A percentile compares a stretch with the other conserved stretches of the same genome.
Evolutionary conservation across 371 early-diverging fungal species (phyloP).

Genomic region (Rhizopus delemar): DNA sequence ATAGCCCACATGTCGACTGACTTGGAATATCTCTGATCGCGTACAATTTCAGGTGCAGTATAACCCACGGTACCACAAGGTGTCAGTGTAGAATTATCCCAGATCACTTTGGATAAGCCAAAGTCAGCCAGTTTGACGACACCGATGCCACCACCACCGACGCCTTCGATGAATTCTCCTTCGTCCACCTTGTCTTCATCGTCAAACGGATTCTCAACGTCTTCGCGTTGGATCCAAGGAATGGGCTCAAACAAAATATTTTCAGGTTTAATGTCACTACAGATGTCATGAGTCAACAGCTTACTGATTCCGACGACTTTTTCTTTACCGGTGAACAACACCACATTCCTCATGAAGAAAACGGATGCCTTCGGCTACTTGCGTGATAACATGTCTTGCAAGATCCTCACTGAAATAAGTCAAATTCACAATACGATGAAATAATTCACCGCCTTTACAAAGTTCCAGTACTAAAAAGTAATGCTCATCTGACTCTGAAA

Average conservation of each 20-base stretch:
- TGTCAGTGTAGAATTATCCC: slow-evolving; percentile 69
- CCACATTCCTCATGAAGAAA: slow-evolving; percentile 89
- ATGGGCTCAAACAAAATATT: slow-evolving; percentile 76
- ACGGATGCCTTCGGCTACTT: slow-evolving; percentile 87
- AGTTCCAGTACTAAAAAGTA: slow-evolving; percentile 86
- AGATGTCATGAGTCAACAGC: slow-evolving; percentile 22
- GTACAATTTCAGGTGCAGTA: slow-evolving; percentile 78
- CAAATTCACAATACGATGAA: slow-evolving; percentile 79
- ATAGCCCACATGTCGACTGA: slow-evolving; percentile 84
- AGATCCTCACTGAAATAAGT: slow-evolving; percentile 80
- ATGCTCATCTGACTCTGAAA: slow-evolving; percentile 62
- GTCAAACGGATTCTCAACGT: slow-evolving; percentile 18
- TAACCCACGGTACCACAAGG: slow-evolving; percentile 82
- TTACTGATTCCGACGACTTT: background rate
- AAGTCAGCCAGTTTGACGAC: slow-evolving; percentile 73
- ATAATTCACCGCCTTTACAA: slow-evolving; percentile 85
- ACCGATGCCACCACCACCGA: slow-evolving; percentile 71
- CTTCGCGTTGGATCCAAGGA: slow-evolving; percentile 35
- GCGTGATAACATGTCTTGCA: slow-evolving; percentile 81
- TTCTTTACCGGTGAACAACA: slow-evolving; percentile 78
- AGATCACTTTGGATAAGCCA: slow-evolving; percentile 69
- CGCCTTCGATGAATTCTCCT: slow-evolving; percentile 56
- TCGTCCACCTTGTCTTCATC: slow-evolving; percentile 53
- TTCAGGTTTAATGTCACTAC: slow-evolving; percentile 87
- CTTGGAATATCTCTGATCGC: slow-evolving; percentile 67